Evolutionary conservation across 129 eudicot genomes (phyloP), one percentile per base, ranked within the genome.

Genomic region (Helichrysum umbraculigerum): DNA sequence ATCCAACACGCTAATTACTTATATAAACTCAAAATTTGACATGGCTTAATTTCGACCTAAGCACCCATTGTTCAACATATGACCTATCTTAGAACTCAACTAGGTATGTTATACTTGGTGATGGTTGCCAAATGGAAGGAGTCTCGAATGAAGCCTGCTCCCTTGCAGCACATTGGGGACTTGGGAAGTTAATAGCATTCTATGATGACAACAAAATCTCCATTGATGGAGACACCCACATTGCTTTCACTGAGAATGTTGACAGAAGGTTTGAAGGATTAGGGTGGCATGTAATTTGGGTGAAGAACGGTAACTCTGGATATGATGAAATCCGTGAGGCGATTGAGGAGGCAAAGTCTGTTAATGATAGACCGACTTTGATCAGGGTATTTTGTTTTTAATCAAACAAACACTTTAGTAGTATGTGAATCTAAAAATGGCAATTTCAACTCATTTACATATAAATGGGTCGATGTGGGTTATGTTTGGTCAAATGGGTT

Each of bases 41-140:
- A 2, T 1, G 28, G 14, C 61, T 25, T 4, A 10, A 25, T 6
- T 52, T 52, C 59, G 6, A 52, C 59, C n/a, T 52, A 68, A 17
- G 0, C 11, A 12, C 21, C 44, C 29, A 52, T 50, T 32, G 30
- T 17, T 32, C 7, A 47, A n/a, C 0, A 30, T 51, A n/a, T 10
- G 42, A 37, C 20, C 12, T 41, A 33, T 35, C 14, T 9, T 66
- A n/a, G 21, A 44, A 10, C 62, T 52, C 35, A 77, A 34, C 29
- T 65, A 88, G 92, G 64, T 88, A 83, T 42, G 82, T 29, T 17
- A 82, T 88, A 42, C 87, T 88, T 16, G 92, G 92, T 17, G 92
- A 88, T 62, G 92, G 92, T 63, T 88, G 87, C 72, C 89, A 88
- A 83, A 88, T 88, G 92, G 87, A 88, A 78, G 92, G 92, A 39